These are phyloP conservation scores for Pythium biforme DNA, from an alignment of 352 stramenopile species.

Conservation along the genomic window DNA sequence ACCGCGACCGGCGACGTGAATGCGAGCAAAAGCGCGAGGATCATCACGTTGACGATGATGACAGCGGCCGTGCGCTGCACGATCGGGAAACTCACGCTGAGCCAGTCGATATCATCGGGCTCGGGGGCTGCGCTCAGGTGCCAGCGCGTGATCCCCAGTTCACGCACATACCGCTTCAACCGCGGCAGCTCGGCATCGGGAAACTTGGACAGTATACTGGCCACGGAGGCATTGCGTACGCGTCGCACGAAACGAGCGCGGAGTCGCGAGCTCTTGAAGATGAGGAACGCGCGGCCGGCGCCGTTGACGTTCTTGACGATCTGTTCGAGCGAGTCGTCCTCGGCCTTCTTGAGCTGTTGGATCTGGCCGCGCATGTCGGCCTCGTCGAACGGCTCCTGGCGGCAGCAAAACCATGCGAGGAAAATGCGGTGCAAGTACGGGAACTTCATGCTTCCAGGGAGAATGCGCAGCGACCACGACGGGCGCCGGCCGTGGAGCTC, in stretches of 20 bases:
- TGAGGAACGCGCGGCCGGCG: conserved; percentile 74
- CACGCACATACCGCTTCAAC: conserved; percentile 73
- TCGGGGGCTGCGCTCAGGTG: conserved; percentile 73
- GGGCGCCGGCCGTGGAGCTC: conserved; percentile 33
- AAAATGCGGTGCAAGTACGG: conserved; percentile 55
- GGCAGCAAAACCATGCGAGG: conserved; percentile 47
- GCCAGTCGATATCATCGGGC: conserved; percentile 84
- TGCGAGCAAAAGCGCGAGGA: conserved; percentile 68
- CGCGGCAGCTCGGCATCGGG: conserved; percentile 55
- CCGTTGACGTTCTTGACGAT: conserved; percentile 72
- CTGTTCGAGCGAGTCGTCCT: conserved; percentile 49
- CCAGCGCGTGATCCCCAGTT: conserved; percentile 76
- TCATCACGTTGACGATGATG: conserved; percentile 72
- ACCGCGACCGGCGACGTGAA: conserved; percentile 86
- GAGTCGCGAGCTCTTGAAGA: conserved; percentile 74
- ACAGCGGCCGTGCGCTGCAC: conserved; percentile 73
- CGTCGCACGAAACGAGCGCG: conserved; percentile 77
- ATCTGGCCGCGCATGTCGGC: conserved; percentile 47
- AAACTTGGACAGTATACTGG: conserved; percentile 70
- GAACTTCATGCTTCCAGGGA: conserved; percentile 73
- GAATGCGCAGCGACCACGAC: conserved; percentile 65
- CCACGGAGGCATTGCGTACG: conserved; percentile 72
- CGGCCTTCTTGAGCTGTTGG: conserved; percentile 50
- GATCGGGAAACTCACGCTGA: conserved; percentile 82
- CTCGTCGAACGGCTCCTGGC: conserved; percentile 44